Conservation (phyloP, 2,329 filamentous ascomycete genomes). For the Neofusicoccum ribis region DNA sequence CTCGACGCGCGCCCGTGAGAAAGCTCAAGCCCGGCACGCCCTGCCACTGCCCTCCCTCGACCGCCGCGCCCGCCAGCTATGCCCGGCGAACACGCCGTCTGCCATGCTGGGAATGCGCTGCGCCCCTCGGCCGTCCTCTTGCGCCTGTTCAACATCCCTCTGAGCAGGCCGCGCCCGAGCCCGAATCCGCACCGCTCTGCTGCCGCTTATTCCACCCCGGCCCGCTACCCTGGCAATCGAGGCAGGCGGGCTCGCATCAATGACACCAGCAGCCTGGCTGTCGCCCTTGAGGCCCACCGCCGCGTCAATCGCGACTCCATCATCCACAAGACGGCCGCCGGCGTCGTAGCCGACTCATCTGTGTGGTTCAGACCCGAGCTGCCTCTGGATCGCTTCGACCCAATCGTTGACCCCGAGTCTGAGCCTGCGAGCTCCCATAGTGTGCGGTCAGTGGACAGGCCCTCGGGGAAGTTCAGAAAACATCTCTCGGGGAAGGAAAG, state of each 20-base stretch:
- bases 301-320: slow-evolving; percentile 35
- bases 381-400: neutral
- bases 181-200: too few relatives aligned
- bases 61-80: neutral
- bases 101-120: slow-evolving; percentile 36
- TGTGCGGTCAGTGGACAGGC: too few relatives aligned
- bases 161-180: neutral
- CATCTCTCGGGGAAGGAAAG: too few relatives aligned
- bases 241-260: slow-evolving; percentile 23
- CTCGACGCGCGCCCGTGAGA: too few relatives aligned
- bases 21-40: slow-evolving; percentile 29
- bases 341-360: too few relatives aligned
- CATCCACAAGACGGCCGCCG: neutral
- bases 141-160: slow-evolving; percentile 34
- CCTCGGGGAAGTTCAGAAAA: too few relatives aligned
- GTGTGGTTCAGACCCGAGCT: neutral
- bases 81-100: slow-evolving; percentile 23
- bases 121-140: slow-evolving; percentile 33
- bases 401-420: neutral
- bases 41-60: slow-evolving; percentile 25
- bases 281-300: slow-evolving; percentile 45
- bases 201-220: neutral
- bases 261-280: slow-evolving; percentile 31
- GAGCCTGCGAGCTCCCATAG: too few relatives aligned
- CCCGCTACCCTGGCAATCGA: neutral